phyloP scores from a whole-genome alignment of 2,329 filamentous ascomycete species.

The Ramularia collo-cygni region DNA sequence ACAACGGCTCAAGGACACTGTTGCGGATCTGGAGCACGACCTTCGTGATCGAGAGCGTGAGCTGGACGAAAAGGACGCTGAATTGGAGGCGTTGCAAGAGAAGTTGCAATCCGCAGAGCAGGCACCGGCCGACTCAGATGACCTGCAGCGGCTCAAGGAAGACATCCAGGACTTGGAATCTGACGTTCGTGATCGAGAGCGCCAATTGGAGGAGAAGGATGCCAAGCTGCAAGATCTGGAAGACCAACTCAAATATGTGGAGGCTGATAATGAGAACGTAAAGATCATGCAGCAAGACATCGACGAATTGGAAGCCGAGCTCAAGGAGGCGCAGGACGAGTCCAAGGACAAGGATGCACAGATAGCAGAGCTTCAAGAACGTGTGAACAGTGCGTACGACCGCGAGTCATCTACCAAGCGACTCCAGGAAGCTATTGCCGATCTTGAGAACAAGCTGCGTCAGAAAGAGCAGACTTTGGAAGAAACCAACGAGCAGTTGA shows the following conservation, averaged over 20 bases:
- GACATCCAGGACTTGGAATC: constrained; percentile 45
- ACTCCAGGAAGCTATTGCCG: constrained; percentile 29
- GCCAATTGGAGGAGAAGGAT: constrained; percentile 31
- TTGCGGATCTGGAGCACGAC: constrained; percentile 44
- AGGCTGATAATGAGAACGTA: constrained; percentile 40
- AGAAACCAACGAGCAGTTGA: constrained; percentile 28
- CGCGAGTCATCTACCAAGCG: constrained; percentile 33
- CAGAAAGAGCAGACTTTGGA: constrained; percentile 31
- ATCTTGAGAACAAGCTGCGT: constrained; percentile 30
- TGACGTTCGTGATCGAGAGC: constrained; percentile 45
- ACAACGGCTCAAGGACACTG: constrained; percentile 40
- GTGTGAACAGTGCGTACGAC: constrained; percentile 26
- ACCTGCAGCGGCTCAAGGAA: constrained; percentile 36
- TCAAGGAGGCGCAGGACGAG: constrained; percentile 42
- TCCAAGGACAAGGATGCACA: constrained; percentile 25
- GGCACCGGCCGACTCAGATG: constrained; percentile 27
- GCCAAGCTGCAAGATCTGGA: constrained; percentile 46
- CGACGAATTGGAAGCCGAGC: constrained; percentile 42
- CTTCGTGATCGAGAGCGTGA: constrained; percentile 44
- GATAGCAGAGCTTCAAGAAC: constrained; percentile 28
- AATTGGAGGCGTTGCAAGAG: constrained; percentile 41
- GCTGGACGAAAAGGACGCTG: constrained; percentile 39
- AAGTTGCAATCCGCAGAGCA: constrained; percentile 33
- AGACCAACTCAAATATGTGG: constrained; percentile 33
- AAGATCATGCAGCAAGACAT: constrained; percentile 56